phyloP scores from a whole-genome alignment of 2,329 filamentous ascomycete genomes.

The Colletotrichum lindemuthianum region DNA sequence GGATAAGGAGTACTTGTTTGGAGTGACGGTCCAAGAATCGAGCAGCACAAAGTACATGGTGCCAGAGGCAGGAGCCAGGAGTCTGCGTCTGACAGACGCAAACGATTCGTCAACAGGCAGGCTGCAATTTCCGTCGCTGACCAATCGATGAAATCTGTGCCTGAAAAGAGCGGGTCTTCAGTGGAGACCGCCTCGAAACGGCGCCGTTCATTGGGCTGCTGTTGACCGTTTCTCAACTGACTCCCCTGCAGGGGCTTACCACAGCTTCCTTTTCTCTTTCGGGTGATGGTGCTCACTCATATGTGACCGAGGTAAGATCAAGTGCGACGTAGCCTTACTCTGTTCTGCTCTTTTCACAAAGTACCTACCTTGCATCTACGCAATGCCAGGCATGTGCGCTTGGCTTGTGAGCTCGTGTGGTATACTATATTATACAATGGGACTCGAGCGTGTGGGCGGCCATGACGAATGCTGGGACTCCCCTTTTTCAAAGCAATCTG shows the following conservation, averaged over 20 bases:
- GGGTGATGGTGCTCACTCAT: too few relatives aligned
- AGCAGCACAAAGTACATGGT: background rate
- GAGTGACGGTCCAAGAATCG: slow-evolving; percentile 29
- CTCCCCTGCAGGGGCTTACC: slow-evolving; percentile 21
- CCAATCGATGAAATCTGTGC: slow-evolving; percentile 10
- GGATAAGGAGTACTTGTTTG: background rate
- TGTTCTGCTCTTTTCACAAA: too few relatives aligned
- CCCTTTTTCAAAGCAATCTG: slow-evolving; percentile 32
- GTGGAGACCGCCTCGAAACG: slow-evolving; percentile 19
- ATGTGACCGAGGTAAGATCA: too few relatives aligned
- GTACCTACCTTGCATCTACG: too few relatives aligned
- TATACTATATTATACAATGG: slow-evolving; percentile 6
- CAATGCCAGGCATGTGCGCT: too few relatives aligned
- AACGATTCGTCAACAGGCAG: slow-evolving; percentile 32
- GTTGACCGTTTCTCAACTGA: slow-evolving; percentile 31
- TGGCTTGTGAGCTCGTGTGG: slow-evolving; percentile 26
- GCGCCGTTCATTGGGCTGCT: slow-evolving; percentile 27
- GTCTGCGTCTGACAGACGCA: slow-evolving; percentile 27
- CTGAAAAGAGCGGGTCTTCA: background rate
- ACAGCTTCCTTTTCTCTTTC: too few relatives aligned
- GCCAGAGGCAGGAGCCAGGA: too few relatives aligned
- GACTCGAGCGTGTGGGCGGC: background rate
- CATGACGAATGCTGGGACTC: slow-evolving; percentile 15
- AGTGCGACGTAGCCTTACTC: too few relatives aligned
- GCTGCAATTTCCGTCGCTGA: slow-evolving; percentile 33